These are phyloP conservation scores for Musa itinerans DNA, from an alignment of 176 grass and related monocot species.

Conservation along the genomic window DNA sequence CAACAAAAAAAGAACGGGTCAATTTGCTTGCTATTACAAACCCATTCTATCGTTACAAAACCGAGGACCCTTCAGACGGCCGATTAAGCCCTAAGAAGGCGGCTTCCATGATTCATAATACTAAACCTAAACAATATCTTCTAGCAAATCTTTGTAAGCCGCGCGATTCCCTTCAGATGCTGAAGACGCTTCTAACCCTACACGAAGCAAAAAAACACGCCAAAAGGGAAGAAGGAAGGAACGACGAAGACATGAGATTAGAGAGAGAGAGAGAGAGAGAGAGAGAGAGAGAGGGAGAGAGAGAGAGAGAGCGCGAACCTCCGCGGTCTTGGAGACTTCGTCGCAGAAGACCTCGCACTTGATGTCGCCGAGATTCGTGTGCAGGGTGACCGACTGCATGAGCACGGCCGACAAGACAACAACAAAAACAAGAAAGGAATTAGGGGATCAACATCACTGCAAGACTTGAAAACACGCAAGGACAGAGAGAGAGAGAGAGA, in stretches of 20 bases:
- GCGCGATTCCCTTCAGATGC: neutral
- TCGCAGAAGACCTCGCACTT: slow-evolving; percentile 97
- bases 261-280: neutral
- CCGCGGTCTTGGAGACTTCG: slow-evolving; percentile 54
- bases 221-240: neutral
- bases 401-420: neutral
- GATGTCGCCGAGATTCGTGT: slow-evolving; percentile 98
- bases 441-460: neutral
- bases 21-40: neutral
- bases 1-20: neutral
- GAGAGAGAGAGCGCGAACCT: slow-evolving; percentile 14
- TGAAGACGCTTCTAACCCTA: neutral
- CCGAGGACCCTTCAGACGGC: neutral
- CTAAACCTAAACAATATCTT: neutral
- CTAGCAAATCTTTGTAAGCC: neutral
- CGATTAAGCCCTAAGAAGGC: neutral
- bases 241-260: neutral
- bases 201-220: neutral
- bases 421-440: neutral
- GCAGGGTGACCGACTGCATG: slow-evolving; percentile 77
- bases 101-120: neutral
- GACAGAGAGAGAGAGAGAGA: neutral
- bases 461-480: neutral
- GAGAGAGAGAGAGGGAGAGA: neutral
- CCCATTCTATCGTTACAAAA: neutral